Conservation (phyloP, 208 protist genomes). For the Crithidia thermophila region DNA sequence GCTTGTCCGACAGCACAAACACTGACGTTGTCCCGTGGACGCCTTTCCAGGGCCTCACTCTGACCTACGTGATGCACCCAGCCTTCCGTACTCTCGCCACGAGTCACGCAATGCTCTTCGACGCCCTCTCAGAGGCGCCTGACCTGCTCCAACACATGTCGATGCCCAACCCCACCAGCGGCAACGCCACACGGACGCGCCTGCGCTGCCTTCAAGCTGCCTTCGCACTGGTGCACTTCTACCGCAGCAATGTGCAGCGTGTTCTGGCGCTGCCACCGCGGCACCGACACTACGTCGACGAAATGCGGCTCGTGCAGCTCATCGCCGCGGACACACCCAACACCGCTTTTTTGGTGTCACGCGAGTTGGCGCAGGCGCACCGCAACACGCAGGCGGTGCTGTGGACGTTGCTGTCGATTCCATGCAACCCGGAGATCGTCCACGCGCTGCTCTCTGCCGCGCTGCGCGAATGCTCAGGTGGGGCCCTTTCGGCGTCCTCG, state of each 20-base stretch:
- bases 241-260: constrained; percentile 4
- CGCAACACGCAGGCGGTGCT: constrained; percentile 11
- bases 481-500: constrained; percentile 19
- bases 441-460: constrained; percentile 28
- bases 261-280: constrained; percentile 7
- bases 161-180: constrained; percentile 33
- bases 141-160: constrained; percentile 28
- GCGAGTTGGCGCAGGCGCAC: constrained; percentile 1
- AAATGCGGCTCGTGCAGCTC: constrained; percentile 24
- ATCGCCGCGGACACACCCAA: constrained; percentile 8
- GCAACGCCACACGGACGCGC: constrained; percentile 26
- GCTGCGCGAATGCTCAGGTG: constrained; percentile 18
- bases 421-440: constrained; percentile 30
- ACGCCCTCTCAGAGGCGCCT: constrained; percentile 18
- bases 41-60: constrained; percentile 19
- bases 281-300: constrained; percentile 17
- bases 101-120: constrained; percentile 32
- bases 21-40: constrained; percentile 2
- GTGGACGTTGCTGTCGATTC: constrained; percentile 25
- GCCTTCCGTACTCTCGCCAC: constrained; percentile 12
- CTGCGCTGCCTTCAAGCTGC: constrained; percentile 27
- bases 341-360: constrained; percentile 9
- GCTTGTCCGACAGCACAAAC: not conserved
- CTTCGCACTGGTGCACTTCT: constrained; percentile 10
- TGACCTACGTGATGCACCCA: constrained; percentile 22